Evolutionary conservation across 1,284 basidiomycete species (phyloP).

Genomic region (Pseudozyma tsukubaensis): DNA sequence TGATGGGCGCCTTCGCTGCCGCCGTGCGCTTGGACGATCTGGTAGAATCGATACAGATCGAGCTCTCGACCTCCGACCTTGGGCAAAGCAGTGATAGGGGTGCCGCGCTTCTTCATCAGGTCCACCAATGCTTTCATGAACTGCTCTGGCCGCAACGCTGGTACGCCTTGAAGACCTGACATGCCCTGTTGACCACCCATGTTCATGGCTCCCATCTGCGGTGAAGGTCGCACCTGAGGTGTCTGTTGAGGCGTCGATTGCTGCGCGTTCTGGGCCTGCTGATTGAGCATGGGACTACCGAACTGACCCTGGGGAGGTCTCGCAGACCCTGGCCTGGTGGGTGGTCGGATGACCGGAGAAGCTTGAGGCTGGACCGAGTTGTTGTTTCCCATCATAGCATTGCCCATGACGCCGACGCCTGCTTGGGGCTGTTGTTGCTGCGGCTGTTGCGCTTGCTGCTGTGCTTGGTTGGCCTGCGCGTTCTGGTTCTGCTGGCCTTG

Average conservation of each 20-base stretch:
- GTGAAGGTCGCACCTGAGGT: constrained; percentile 42
- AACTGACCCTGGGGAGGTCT: constrained; percentile 46
- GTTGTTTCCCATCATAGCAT: constrained; percentile 21
- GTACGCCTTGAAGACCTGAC: constrained; percentile 39
- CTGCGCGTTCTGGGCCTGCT: constrained; percentile 31
- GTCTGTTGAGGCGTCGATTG: constrained; percentile 31
- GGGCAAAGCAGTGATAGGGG: constrained; percentile 53
- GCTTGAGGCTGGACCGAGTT: constrained; percentile 28
- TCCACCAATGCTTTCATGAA: constrained; percentile 64
- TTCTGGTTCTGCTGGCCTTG: constrained; percentile 34
- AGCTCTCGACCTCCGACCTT: constrained; percentile 56
- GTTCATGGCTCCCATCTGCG: constrained; percentile 38
- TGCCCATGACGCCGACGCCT: constrained; percentile 25
- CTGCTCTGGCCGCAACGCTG: constrained; percentile 57
- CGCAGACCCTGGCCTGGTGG: constrained; percentile 38
- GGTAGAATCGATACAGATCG: constrained; percentile 63
- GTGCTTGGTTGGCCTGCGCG: constrained; percentile 11
- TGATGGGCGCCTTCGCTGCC: constrained; percentile 61
- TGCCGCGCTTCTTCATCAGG: constrained; percentile 60
- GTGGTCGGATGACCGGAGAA: constrained; percentile 45
- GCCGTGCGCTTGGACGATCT: constrained; percentile 60
- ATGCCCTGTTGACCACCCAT: constrained; percentile 30
- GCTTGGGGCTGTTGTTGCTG: constrained; percentile 30
- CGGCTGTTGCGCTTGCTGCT: constrained; percentile 10
- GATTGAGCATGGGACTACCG: constrained; percentile 46